Base-by-base conservation (phyloP, 2,329 filamentous ascomycete species). In the Juglanconis sp. region DNA sequence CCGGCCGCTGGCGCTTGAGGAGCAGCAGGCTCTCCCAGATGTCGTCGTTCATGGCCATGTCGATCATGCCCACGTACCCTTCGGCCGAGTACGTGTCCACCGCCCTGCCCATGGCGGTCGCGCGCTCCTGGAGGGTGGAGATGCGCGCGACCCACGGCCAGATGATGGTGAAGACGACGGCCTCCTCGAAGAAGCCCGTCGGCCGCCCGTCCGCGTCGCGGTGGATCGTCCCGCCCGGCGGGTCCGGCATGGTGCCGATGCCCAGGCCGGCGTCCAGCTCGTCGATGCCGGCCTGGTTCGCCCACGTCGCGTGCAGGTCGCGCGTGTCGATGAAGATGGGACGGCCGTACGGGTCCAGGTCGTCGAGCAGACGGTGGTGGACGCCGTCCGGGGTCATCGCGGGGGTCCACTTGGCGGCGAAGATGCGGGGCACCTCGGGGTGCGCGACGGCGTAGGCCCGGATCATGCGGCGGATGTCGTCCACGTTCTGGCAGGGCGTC, bases 1-100 rank as follows among this genome's bases (percentile, higher is more conserved):
- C 65, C 4, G 73, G 73, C 56, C 68, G 65, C 24, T 68, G 61
- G 34, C 36, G 17, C 17, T 71, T 73, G 10, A 81, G 67, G 11
- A 74, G 71, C 32, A 78, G 73, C 57, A 85, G 67, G 2, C 81
- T 80, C 48, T 80, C 79, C 80, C 81, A 83, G 4, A 73, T 75
- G 49, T 78, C 80, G 57, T 84, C 79, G 64, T 86, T 81, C 80
- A 85, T 82, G 3, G 82, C 82, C 82, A 86, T 84, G 61, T 86
- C 82, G 9, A 85, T 73, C 46, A 82, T 69, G 1, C 82, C 81
- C 2, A 83, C 85, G 65, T 81, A 83, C 3, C 82, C 82, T 1
- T 74, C 74, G 1, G 73, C 71, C 61, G 76, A 77, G 64, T 84
- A 85, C 9, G 78, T 77, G 1, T 71, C 64, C 32, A 85, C 74